Evolutionary conservation across 306 rosid genomes (phyloP).

Genomic region (Bauhinia variegata): DNA sequence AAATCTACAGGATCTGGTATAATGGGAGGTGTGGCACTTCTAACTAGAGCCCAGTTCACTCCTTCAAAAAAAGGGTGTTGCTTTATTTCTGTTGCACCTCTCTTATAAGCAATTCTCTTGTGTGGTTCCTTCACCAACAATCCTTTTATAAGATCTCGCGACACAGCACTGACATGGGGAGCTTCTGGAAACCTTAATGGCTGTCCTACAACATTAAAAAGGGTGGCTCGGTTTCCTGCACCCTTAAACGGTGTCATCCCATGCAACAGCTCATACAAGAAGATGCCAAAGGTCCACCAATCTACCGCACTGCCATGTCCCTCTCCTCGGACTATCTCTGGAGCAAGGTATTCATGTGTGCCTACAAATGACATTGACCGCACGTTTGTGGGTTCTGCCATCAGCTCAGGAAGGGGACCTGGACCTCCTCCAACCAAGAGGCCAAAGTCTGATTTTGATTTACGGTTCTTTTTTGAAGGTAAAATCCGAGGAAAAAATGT

Average conservation of each 20-base stretch:
- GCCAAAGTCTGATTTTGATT: conserved; percentile 85
- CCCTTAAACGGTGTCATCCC: conserved; percentile 93
- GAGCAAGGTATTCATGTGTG: conserved; percentile 89
- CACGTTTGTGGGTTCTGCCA: conserved; percentile 92
- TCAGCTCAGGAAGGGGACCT: conserved; percentile 72
- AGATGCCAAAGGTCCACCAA: conserved; percentile 97
- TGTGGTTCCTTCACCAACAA: conserved; percentile 81
- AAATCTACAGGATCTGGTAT: conserved; percentile 72
- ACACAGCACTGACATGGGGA: conserved; percentile 58
- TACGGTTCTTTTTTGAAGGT: conserved; percentile 71
- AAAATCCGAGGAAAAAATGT: conserved; percentile 77
- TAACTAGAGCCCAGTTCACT: conserved; percentile 88
- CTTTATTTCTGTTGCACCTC: conserved; percentile 87
- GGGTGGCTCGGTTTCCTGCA: conserved; percentile 77
- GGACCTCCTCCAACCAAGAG: conserved; percentile 56
- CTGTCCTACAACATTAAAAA: conserved; percentile 81
- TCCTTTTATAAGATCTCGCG: conserved; percentile 79
- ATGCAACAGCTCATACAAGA: conserved; percentile 78
- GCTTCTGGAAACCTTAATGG: conserved; percentile 82
- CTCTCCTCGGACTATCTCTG: conserved; percentile 89
- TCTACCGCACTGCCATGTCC: conserved; percentile 97
- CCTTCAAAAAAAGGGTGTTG: conserved; percentile 94
- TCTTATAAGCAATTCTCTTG: conserved; percentile 76
- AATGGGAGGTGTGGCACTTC: conserved; percentile 83
- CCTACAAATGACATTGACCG: conserved; percentile 96